Conservation (phyloP, 2,329 filamentous ascomycete species). For the Paecilomyces sp. region DNA sequence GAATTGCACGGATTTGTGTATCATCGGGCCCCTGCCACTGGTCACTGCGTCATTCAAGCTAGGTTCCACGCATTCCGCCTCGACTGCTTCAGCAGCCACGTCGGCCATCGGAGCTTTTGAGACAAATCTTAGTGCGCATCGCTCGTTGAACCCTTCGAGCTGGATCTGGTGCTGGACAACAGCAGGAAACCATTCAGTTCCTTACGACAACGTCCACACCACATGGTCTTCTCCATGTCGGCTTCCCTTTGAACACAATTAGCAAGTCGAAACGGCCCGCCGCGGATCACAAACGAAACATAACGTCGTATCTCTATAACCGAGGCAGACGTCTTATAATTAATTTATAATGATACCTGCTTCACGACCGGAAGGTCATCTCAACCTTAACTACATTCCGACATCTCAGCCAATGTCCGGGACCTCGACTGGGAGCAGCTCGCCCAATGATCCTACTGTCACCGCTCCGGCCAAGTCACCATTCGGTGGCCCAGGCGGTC, state of each 20-base stretch:
- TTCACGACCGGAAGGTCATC: conserved; percentile 71
- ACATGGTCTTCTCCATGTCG: conserved; percentile 17
- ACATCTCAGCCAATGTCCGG: conserved; percentile 64
- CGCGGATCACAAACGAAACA: neutral
- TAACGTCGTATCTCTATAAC: conserved; percentile 2
- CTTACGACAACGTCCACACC: conserved; percentile 5
- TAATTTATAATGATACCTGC: conserved; percentile 87
- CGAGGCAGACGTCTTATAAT: conserved; percentile 23
- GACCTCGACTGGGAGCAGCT: conserved; percentile 72
- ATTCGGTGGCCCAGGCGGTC: conserved; percentile 60
- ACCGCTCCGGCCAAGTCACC: conserved; percentile 61
- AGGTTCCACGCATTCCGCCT: neutral
- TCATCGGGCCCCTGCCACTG: neutral
- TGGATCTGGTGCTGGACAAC: neutral
- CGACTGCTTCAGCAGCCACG: neutral
- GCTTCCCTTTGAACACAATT: conserved; percentile 12
- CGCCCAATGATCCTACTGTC: conserved; percentile 66
- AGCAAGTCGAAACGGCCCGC: conserved; percentile 3
- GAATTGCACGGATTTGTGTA: neutral
- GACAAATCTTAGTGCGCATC: neutral
- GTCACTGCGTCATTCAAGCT: conserved; percentile 5
- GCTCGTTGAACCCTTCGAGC: neutral
- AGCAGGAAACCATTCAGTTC: neutral
- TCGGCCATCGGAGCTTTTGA: neutral
- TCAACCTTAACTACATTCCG: conserved; percentile 75